Evolutionary conservation across 2,329 filamentous ascomycete species (phyloP), one percentile per base, ranked within the genome.

Genomic region (Chrysoporthe puriensis): DNA sequence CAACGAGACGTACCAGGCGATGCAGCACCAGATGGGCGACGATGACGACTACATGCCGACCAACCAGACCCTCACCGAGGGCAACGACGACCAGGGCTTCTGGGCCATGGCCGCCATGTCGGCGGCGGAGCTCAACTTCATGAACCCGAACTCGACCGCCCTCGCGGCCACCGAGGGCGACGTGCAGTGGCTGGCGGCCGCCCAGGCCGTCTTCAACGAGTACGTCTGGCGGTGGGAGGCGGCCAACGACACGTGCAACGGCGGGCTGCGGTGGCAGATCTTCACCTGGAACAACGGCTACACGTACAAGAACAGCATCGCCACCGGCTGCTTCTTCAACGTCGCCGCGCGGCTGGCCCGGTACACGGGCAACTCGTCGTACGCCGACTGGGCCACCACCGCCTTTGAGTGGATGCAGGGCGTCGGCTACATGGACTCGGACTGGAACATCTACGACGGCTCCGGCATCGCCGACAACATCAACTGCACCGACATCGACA

Each of bases 191-290:
- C 79, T 90, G 16, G 84, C 88, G 1, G 82, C 93, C 4, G 90
- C 88, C 0, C 87, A 92, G 76, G 89, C 88, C 56, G 90, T 92
- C 4, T 94, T 86, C 74, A 88, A 91, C 71, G 87, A 87, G 1
- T 83, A 85, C 68, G 87, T 65, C 85, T 0, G 72, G 78, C 65
- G 78, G 83, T 14, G 84, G 90, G 62, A 91, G 91, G 62, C 54
- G 5, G 67, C 81, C 88, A 93, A 83, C 5, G 75, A 81, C 0
- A 82, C 82, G 1, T 94, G 92, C 73, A 82, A 83, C 32, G 91
- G 91, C 71, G 92, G 91, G 11, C 75, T 94, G 72, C 83, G 91
- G 73, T 93, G 91, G 91, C 92, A 96, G 80, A 91, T 95, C 69
- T 92, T 89, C 66, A 81, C 86, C 1, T 89, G 90, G 71, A 93